These are phyloP conservation scores for Alternaria viburni DNA, from an alignment of 2,329 filamentous ascomycete species.

Conservation along the genomic window DNA sequence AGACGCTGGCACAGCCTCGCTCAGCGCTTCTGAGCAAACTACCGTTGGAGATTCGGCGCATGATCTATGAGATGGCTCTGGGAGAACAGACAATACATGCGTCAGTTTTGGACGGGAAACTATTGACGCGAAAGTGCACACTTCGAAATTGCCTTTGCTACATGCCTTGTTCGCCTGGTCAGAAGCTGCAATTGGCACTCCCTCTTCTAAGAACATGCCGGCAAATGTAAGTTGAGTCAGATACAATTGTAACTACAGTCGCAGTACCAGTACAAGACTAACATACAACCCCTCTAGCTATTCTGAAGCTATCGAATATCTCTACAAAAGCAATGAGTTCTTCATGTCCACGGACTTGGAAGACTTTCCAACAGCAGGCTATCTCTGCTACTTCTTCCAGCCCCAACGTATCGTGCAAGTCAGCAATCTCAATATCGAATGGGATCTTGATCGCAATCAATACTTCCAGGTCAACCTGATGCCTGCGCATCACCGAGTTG, in stretches of 20 bases:
- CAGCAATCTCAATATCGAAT: slow-evolving; percentile 21
- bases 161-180: background rate
- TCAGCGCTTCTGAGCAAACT: slow-evolving; percentile 27
- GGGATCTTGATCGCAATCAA: slow-evolving; percentile 18
- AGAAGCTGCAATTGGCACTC: slow-evolving; percentile 10
- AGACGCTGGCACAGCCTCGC: slow-evolving; percentile 18
- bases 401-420: slow-evolving; percentile 28
- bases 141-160: background rate
- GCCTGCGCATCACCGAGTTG: background rate
- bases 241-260: background rate
- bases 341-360: slow-evolving; percentile 19
- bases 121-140: slow-evolving; percentile 11
- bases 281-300: slow-evolving; percentile 18
- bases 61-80: slow-evolving; percentile 24
- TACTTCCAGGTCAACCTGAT: slow-evolving; percentile 6
- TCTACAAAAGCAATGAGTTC: slow-evolving; percentile 28
- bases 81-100: slow-evolving; percentile 20
- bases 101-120: slow-evolving; percentile 8
- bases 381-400: slow-evolving; percentile 25
- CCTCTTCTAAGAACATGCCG: slow-evolving; percentile 27
- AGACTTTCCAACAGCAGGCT: slow-evolving; percentile 18
- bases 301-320: slow-evolving; percentile 29
- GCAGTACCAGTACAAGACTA: background rate
- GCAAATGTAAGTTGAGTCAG: slow-evolving; percentile 22
- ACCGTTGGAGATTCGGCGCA: slow-evolving; percentile 27